Percentiles rank a stretch among this genome's conserved stretches.
Conservation (phyloP, 805 yeast species). For the Nakazawaea siamensis region DNA sequence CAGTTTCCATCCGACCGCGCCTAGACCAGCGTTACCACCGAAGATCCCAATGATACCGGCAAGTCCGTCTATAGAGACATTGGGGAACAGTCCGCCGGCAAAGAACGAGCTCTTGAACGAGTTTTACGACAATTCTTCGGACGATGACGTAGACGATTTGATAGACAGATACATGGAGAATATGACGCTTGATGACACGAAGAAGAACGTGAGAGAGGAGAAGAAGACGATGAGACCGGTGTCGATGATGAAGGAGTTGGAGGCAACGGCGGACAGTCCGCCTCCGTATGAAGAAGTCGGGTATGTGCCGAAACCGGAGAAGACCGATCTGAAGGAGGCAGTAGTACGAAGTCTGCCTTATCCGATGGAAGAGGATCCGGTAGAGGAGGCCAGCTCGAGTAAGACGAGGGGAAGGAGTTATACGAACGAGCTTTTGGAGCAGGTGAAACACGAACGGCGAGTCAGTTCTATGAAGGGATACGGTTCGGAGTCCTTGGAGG, state of each 20-base stretch:
- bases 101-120: background rate
- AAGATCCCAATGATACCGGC: conserved; percentile 8
- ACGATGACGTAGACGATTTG: conserved; percentile 6
- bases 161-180: conserved; percentile 7
- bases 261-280: background rate
- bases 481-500: background rate
- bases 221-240: conserved; percentile 5
- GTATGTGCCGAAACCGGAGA: background rate
- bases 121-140: background rate
- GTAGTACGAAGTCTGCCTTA: conserved; percentile 4
- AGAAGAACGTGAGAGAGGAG: background rate
- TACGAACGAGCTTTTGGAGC: conserved; percentile 8
- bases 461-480: background rate
- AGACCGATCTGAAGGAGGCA: background rate
- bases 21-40: conserved; percentile 4
- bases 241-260: conserved; percentile 2
- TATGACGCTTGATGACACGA: background rate
- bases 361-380: conserved; percentile 1
- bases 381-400: background rate
- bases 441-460: background rate
- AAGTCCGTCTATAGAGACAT: conserved; percentile 3
- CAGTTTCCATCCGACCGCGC: background rate
- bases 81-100: background rate
- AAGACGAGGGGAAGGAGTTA: conserved; percentile 1
- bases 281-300: conserved; percentile 8